These are phyloP conservation scores for Closterium sp. DNA, from an alignment of 139 green algal species.

Conservation along the genomic window DNA sequence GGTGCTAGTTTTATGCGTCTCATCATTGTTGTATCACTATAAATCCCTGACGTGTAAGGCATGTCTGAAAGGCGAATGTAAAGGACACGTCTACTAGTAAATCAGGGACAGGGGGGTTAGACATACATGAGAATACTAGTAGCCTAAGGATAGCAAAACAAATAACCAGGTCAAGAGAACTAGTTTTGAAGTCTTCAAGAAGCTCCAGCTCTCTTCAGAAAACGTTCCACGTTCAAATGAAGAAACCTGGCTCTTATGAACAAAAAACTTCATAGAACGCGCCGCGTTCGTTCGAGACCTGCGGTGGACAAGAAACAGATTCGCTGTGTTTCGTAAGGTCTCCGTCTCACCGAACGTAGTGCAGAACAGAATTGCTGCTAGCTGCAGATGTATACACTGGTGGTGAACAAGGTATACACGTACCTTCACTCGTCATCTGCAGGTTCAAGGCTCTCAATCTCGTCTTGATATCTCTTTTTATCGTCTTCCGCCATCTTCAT, in stretches of 20 bases:
- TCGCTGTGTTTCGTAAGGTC: background rate
- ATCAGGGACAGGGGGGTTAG: background rate
- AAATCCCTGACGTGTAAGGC: too few relatives aligned
- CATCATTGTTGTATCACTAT: too few relatives aligned
- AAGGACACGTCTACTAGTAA: background rate
- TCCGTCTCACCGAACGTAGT: background rate
- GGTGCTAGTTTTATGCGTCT: too few relatives aligned
- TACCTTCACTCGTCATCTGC: background rate
- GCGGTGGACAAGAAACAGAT: background rate
- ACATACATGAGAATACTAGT: background rate
- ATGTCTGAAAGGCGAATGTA: background rate
- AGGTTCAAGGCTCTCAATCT: conserved; percentile 5
- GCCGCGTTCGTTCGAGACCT: background rate
- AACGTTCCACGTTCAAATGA: too few relatives aligned
- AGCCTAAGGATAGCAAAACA: background rate
- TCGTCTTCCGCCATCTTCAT: conserved; percentile 28
- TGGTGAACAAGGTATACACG: background rate
- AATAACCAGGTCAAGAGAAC: background rate
- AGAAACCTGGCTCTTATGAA: background rate
- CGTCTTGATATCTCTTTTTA: conserved; percentile 25
- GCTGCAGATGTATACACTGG: background rate
- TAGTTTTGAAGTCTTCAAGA: background rate
- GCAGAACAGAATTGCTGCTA: background rate
- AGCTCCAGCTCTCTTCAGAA: background rate
- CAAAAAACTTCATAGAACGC: background rate